Base-by-base conservation (phyloP, 106 monocot species). In the Dendrobium huoshanense region DNA sequence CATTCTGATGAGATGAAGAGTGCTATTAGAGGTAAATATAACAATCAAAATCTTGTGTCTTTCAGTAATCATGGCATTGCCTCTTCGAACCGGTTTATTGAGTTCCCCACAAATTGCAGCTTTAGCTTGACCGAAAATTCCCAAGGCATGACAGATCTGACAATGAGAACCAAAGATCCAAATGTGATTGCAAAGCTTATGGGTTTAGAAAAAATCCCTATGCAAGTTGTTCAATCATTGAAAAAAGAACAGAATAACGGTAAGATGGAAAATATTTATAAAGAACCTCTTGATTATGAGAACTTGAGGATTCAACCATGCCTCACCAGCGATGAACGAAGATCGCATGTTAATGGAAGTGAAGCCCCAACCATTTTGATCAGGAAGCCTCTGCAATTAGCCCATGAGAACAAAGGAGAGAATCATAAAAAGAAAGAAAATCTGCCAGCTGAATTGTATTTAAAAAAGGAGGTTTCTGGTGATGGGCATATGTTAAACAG, bases 171-270 rank as follows among this genome's bases (percentile, higher is more conserved):
- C 49, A 82, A 80, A 77, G 64, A 65, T 67, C 87, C 88, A 40
- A 88, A 58, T 56, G 75, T 92, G 82, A 79, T 92, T 72, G 89
- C 86, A 59, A 92, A 84, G 85, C 86, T 92, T 18, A 92, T 92
- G 89, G 92, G 89, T 17, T 74, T 92, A 11, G 88, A 87, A 82
- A 86, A 86, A 76, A 56, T 81, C 3, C 89, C 92, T 13, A 73
- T 37, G 7, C 73, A 80, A 55, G 31, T 15, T 16, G 41, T 54
- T 42, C 47, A 68, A 41, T 8, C 41, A 5, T 15, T 73, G 22
- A 74, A 29, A 20, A 75, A 45, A 56, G 73, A 77, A 40, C 29
- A 67, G 31, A 64, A 84, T 18, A 58, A 20, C 37, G 67, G 77
- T 10, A 59, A 61, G 41, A 65, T 16, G 5, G 22, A 4, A 5